Percentiles rank a stretch among this genome's conserved stretches.
These are phyloP conservation scores for Botryosphaeria agaves DNA, from an alignment of 2,329 filamentous ascomycete species.

Conservation along the genomic window DNA sequence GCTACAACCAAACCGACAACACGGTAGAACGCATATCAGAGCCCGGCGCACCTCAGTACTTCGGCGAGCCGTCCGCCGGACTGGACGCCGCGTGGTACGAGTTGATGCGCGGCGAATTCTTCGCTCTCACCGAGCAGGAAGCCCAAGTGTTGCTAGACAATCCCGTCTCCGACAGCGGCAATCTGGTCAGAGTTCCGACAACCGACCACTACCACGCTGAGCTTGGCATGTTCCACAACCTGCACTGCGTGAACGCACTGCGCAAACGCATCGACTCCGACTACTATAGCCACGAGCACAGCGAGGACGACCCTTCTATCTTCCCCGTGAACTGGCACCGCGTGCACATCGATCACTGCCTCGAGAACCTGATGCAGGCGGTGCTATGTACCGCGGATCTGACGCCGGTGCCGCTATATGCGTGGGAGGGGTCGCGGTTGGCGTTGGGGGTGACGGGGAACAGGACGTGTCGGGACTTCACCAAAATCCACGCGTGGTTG, in stretches of 20 bases:
- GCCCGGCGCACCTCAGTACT: constrained; percentile 5
- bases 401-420: constrained; percentile 6
- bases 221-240: constrained; percentile 7
- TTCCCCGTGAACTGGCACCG: constrained; percentile 3
- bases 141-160: neutral
- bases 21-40: no score
- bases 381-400: constrained; percentile 8
- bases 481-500: constrained; percentile 7
- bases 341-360: constrained; percentile 7
- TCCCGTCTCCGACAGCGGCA: neutral
- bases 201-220: neutral
- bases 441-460: constrained; percentile 5
- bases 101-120: constrained; percentile 3
- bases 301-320: neutral
- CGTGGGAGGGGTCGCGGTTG: constrained; percentile 4
- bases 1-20: no score
- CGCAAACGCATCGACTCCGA: constrained; percentile 5
- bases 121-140: constrained; percentile 1
- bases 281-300: constrained; percentile 4
- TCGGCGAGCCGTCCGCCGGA: constrained; percentile 5
- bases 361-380: constrained; percentile 7
- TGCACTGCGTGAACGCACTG: constrained; percentile 9
- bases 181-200: neutral
- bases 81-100: constrained; percentile 6
- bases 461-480: constrained; percentile 6